Conservation (phyloP, 1,139 yeast genomes). For the Suzukiozyma palmioleophila region DNA sequence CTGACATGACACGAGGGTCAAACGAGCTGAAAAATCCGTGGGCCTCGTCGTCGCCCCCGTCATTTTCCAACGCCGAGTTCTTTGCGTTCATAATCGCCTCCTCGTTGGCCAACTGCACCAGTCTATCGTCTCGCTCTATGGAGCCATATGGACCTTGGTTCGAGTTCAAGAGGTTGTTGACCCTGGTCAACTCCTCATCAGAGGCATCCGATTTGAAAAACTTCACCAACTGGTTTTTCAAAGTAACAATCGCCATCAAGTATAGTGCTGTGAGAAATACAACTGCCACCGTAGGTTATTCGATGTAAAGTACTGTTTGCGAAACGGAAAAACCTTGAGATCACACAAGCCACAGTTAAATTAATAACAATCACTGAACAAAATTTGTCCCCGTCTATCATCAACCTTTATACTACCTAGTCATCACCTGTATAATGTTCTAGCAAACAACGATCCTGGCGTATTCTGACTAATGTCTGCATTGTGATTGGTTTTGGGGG, state of each 20-base stretch:
- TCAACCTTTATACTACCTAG: neutral
- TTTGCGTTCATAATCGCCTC: conserved; percentile 31
- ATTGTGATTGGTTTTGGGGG: conserved; percentile 6
- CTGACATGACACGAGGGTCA: conserved; percentile 77
- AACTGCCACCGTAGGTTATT: too few species aligned
- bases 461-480: conserved; percentile 8
- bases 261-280: neutral
- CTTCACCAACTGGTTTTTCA: conserved; percentile 32
- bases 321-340: neutral
- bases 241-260: conserved; percentile 37
- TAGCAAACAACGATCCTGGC: conserved; percentile 3
- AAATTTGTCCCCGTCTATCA: neutral
- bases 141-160: conserved; percentile 38
- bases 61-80: conserved; percentile 13
- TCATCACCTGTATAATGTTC: neutral
- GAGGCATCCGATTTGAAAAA: conserved; percentile 19
- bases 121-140: conserved; percentile 28
- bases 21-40: conserved; percentile 37
- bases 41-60: conserved; percentile 19
- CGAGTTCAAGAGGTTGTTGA: conserved; percentile 30
- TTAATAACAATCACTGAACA: neutral
- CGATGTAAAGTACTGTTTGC: too few species aligned
- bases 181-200: conserved; percentile 31
- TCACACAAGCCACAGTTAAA: neutral
- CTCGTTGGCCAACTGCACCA: conserved; percentile 34